Evolutionary conservation across 2,329 filamentous ascomycete genomes (phyloP).

Genomic region (Fusarium sp.): DNA sequence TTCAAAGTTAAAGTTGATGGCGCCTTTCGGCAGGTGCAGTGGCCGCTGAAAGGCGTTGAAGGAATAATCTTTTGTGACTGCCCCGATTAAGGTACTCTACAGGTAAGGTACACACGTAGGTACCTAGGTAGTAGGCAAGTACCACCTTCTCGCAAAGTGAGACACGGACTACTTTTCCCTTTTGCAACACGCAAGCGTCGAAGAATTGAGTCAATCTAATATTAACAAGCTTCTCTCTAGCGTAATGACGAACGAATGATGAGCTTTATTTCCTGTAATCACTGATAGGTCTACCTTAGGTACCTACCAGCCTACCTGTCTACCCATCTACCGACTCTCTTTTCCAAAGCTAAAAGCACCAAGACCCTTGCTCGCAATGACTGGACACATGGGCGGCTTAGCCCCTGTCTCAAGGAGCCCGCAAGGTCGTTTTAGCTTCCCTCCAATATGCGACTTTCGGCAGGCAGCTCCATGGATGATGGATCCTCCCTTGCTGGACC

Average conservation of each 20-base stretch:
- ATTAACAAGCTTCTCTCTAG: constrained; percentile 2
- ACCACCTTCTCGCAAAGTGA: not conserved
- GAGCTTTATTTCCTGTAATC: not conserved
- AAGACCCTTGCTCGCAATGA: constrained; percentile 5
- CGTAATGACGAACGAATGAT: constrained; percentile 24
- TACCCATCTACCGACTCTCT: constrained; percentile 1
- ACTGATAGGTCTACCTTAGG: not conserved
- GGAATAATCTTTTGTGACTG: no score
- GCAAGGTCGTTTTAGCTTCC: constrained; percentile 1
- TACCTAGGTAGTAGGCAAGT: not conserved
- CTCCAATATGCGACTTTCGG: constrained; percentile 7
- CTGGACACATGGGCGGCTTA: constrained; percentile 7
- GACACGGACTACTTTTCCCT: constrained; percentile 6
- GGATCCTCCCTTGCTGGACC: constrained; percentile 22
- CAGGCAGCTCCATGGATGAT: constrained; percentile 12
- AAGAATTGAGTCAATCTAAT: constrained; percentile 2
- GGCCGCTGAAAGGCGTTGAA: not conserved
- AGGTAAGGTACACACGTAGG: not conserved
- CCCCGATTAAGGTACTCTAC: not conserved
- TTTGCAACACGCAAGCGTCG: constrained; percentile 7
- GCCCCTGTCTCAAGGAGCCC: constrained; percentile 27
- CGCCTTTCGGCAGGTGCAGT: not conserved
- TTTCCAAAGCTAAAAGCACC: not conserved
- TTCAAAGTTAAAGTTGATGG: not conserved
- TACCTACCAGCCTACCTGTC: no score